Evolutionary conservation across 2,329 filamentous ascomycete species (phyloP).

Genomic region (Apiospora arundinis): DNA sequence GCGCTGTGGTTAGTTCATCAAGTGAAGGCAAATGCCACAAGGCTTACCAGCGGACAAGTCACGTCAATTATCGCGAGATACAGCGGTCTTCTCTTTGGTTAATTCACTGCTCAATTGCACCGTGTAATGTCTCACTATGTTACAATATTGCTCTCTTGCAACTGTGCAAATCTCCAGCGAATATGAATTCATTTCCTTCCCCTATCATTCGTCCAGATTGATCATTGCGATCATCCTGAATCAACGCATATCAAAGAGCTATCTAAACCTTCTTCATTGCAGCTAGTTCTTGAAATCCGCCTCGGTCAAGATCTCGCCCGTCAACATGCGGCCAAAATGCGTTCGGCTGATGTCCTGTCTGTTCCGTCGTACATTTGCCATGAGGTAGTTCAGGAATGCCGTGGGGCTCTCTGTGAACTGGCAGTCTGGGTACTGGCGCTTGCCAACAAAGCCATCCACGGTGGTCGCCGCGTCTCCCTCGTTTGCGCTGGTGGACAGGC

Average conservation of each 20-base stretch:
- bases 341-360: slow-evolving; percentile 25
- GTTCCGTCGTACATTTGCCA: slow-evolving; percentile 25
- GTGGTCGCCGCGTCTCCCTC: neutral
- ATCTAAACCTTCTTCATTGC: neutral
- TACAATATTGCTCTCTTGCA: neutral
- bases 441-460: neutral
- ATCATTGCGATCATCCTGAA: neutral
- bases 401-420: slow-evolving; percentile 36
- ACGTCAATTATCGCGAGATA: neutral
- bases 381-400: slow-evolving; percentile 22
- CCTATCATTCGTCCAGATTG: neutral
- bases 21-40: neutral
- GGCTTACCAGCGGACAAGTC: neutral
- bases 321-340: slow-evolving; percentile 25
- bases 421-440: slow-evolving; percentile 20
- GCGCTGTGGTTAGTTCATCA: neutral
- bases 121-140: neutral
- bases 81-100: neutral
- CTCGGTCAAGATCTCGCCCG: slow-evolving; percentile 22
- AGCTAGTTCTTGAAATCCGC: slow-evolving; percentile 22
- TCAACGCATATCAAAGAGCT: neutral
- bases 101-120: neutral
- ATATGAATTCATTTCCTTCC: too few species aligned
- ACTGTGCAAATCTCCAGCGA: neutral
- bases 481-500: slow-evolving; percentile 32